These are phyloP conservation scores for Craterostigma plantagineum DNA, from an alignment of 257 asterid genomes.

Conservation along the genomic window DNA sequence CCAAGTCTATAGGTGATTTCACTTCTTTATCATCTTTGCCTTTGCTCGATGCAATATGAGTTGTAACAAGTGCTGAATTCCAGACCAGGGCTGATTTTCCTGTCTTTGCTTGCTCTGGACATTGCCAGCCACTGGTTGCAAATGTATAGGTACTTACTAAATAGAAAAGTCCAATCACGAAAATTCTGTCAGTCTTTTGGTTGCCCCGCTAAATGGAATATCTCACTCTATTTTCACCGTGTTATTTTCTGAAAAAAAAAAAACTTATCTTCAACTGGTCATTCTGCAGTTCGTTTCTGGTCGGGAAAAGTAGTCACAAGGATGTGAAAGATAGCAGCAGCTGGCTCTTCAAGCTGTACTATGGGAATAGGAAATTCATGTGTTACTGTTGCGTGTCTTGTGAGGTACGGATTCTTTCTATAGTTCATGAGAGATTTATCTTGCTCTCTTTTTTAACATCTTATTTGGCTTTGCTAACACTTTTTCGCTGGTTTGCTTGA, in stretches of 20 bases:
- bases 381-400: conserved; percentile 87
- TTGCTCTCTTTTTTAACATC: not conserved
- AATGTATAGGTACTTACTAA: conserved; percentile 60
- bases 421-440: not conserved
- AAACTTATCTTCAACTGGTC: not conserved
- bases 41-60: conserved; percentile 1
- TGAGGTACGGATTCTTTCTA: conserved; percentile 28
- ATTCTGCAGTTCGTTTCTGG: conserved; percentile 63
- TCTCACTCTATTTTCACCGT: too few species aligned
- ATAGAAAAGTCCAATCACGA: not conserved
- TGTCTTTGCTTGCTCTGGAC: conserved; percentile 80
- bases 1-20: conserved; percentile 76
- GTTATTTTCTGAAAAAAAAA: too few species aligned
- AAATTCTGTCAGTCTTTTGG: too few species aligned
- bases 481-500: conserved; percentile 8
- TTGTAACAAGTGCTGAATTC: conserved; percentile 12
- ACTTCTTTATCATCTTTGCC: conserved; percentile 2
- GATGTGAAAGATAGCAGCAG: conserved; percentile 85
- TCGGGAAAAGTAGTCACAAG: conserved; percentile 80
- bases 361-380: conserved; percentile 76
- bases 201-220: too few species aligned
- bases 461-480: conserved; percentile 4
- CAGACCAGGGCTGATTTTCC: conserved; percentile 83
- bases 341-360: conserved; percentile 83
- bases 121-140: conserved; percentile 97